A percentile compares a stretch with the other conserved stretches of the same genome.
Conservation (phyloP, 495 filamentous ascomycete species). For the Annulohypoxylon bovei region DNA sequence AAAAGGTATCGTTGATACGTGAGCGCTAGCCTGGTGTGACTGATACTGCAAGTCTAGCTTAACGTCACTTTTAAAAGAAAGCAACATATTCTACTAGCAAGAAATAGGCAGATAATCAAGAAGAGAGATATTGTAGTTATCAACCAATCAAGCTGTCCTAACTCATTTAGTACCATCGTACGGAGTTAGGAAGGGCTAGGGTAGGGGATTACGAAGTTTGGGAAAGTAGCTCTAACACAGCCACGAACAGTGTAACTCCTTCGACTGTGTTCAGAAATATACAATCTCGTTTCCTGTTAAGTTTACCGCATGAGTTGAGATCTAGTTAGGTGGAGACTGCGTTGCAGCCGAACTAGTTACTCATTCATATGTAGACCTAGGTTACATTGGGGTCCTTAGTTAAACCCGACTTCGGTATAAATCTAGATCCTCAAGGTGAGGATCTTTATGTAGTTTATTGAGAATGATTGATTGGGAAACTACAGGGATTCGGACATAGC, state of each 20-base stretch:
- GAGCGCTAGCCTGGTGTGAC: too few relatives aligned
- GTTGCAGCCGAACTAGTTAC: constrained; percentile 45
- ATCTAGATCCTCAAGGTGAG: neutral
- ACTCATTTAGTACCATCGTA: constrained; percentile 1
- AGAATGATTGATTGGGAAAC: neutral
- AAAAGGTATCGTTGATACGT: too few relatives aligned
- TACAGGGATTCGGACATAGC: neutral
- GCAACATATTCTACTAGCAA: neutral
- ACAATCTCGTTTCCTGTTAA: neutral
- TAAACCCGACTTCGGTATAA: neutral
- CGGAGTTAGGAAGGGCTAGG: neutral
- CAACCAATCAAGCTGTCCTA: constrained; percentile 16
- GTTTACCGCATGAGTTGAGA: neutral
- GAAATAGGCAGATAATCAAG: constrained; percentile 4
- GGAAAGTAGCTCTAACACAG: neutral
- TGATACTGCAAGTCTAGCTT: too few relatives aligned
- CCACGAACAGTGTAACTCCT: neutral
- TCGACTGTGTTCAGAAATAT: neutral
- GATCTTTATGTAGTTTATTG: neutral
- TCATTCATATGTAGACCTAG: neutral
- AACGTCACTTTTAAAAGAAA: too few relatives aligned
- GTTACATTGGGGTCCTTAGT: neutral
- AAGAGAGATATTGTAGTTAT: constrained; percentile 17
- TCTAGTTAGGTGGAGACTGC: constrained; percentile 54
- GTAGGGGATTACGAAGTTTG: constrained; percentile 3